Percentiles rank a stretch among this genome's conserved stretches.
phyloP scores from a whole-genome alignment of 805 yeast species.

The Pichia nanzhaoensis region DNA sequence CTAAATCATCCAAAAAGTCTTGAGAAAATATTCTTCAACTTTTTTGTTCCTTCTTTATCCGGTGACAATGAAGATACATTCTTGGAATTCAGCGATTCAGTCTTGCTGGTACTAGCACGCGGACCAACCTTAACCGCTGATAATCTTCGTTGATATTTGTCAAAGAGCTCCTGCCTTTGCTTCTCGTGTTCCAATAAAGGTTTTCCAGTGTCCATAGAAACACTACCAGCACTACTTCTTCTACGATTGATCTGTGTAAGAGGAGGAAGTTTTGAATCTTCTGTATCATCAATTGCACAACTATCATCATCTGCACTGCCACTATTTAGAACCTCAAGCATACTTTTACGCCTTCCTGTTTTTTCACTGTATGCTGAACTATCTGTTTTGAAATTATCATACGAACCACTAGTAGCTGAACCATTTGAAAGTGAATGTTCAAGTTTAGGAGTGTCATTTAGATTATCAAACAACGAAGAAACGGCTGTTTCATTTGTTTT shows the following conservation, averaged over 20 bases:
- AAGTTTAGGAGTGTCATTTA: constrained; percentile 20
- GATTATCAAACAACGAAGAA: constrained; percentile 20
- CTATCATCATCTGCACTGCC: not conserved
- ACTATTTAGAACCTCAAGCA: constrained; percentile 8
- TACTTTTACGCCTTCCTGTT: constrained; percentile 4
- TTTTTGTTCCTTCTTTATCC: too few species aligned
- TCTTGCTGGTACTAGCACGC: not conserved
- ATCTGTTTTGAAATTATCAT: not conserved
- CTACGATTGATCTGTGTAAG: not conserved
- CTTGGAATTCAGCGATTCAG: not conserved
- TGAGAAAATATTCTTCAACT: too few species aligned
- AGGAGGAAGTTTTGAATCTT: constrained; percentile 1
- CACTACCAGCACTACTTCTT: constrained; percentile 1
- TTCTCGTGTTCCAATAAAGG: constrained; percentile 3
- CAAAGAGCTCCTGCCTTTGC: constrained; percentile 23
- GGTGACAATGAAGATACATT: too few species aligned
- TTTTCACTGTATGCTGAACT: not conserved
- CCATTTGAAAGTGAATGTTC: not conserved
- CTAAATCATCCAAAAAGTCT: too few species aligned
- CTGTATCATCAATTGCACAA: constrained; percentile 4
- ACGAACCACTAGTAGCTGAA: not conserved
- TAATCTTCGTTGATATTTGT: constrained; percentile 27
- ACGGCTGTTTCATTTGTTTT: constrained; percentile 23
- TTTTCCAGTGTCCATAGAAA: not conserved
- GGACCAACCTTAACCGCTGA: constrained; percentile 19